Evolutionary conservation across 2,329 filamentous ascomycete genomes (phyloP), one percentile per base, ranked within the genome.

Genomic region (Acarospora socialis): DNA sequence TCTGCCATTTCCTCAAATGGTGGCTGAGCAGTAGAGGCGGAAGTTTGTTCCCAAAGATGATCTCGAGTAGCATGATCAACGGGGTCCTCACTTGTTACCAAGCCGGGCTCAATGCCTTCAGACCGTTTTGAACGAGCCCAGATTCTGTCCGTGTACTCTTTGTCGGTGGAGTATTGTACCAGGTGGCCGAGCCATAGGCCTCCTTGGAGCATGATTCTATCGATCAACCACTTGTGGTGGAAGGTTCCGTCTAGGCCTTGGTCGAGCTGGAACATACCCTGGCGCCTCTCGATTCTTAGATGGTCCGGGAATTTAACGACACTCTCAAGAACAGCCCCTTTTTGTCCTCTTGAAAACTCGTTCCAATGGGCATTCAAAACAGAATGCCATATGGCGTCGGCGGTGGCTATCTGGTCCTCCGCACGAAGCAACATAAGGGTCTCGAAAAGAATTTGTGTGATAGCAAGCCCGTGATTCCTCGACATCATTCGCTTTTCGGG

Each of bases 161-260:
- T 19, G 5, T 19, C 8, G 9, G 17, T 5, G 28, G 6, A n/a
- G n/a, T n/a, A 18, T 20, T 7, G 21, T n/a, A 20, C 28, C n/a
- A n/a, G n/a, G n/a, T n/a, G 28, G 7, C 28, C 28, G 12, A 30
- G 10, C 28, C 28, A 30, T 12, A 30, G 15, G 13, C 28, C 28
- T 5, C 28, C 28, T 30, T 30, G 12, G 14, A 17, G 14, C 28
- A 30, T 30, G 28, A 30, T 18, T 20, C 28, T 30, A 30, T 30
- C 17, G 8, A 30, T 30, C 7, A 30, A 13, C 28, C 28, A 30
- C 7, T 18, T 17, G n/a, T 16, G 12, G 21, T 30, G 17, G 17
- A 13, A 20, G n/a, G 10, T 13, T n/a, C 28, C 28, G 21, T 30
- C 13, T 7, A 18, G 6, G 17, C 17, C 17, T 7, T 5, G 13